phyloP scores from a whole-genome alignment of 2,329 filamentous ascomycete genomes.

The Rutstroemia sp. region DNA sequence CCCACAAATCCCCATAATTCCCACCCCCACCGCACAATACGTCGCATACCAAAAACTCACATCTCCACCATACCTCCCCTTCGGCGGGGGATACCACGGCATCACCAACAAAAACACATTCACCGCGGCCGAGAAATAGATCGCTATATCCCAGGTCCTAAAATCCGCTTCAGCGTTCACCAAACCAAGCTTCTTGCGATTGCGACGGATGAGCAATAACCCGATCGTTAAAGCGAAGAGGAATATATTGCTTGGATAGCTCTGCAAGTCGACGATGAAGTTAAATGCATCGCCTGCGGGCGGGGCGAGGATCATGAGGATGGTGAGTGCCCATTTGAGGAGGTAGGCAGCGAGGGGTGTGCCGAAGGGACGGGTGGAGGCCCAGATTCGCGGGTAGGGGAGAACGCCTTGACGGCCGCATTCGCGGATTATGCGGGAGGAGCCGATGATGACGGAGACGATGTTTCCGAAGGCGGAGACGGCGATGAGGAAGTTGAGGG shows the following conservation, averaged over 20 bases:
- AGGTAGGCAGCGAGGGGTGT: conserved; percentile 53
- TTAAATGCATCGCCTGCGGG: conserved; percentile 59
- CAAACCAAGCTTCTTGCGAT: conserved; percentile 43
- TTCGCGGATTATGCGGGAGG: conserved; percentile 51
- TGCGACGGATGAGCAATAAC: conserved; percentile 48
- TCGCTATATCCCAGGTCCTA: conserved; percentile 46
- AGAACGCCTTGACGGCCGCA: conserved; percentile 34
- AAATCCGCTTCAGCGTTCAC: conserved; percentile 31
- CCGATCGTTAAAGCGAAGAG: conserved; percentile 48
- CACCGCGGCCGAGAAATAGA: conserved; percentile 52
- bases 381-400: conserved; percentile 36
- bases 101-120: conserved; percentile 58
- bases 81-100: conserved; percentile 63
- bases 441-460: conserved; percentile 42
- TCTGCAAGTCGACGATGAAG: conserved; percentile 51
- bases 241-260: conserved; percentile 54
- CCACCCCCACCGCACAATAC: conserved; percentile 58
- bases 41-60: conserved; percentile 71
- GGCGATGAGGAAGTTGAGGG: conserved; percentile 39
- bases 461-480: conserved; percentile 43
- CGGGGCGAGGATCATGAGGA: conserved; percentile 52
- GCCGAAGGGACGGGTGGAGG: conserved; percentile 54
- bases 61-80: conserved; percentile 51
- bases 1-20: conserved; percentile 45
- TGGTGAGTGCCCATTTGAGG: conserved; percentile 49